A percentile compares a stretch with the other conserved stretches of the same genome.
Evolutionary conservation across 306 rosid species (phyloP).

Genomic region (Hippophae gyantsensis): DNA sequence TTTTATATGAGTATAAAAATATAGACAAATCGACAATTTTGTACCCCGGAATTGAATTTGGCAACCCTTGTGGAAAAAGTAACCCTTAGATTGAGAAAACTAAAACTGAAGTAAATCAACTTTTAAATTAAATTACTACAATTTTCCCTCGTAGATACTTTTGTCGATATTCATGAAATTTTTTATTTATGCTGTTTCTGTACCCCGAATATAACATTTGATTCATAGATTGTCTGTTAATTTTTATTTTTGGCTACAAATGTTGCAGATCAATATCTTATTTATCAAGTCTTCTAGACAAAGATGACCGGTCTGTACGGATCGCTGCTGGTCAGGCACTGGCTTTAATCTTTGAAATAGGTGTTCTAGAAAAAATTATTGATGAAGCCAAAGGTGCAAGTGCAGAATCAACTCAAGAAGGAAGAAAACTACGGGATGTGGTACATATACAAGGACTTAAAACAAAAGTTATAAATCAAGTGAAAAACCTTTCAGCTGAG

Average conservation of each 20-base stretch:
- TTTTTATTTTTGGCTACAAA: constrained; percentile 6
- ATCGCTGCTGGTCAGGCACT: constrained; percentile 95
- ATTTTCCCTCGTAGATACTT: too few relatives aligned
- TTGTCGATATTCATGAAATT: too few relatives aligned
- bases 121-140: too few relatives aligned
- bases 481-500: constrained; percentile 63
- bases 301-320: constrained; percentile 82
- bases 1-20: too few relatives aligned
- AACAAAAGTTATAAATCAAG: constrained; percentile 70
- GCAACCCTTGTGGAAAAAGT: too few relatives aligned
- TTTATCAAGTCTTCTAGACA: constrained; percentile 76
- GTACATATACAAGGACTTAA: constrained; percentile 63
- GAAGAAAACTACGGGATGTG: constrained; percentile 44
- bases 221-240: neutral
- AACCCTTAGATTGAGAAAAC: too few relatives aligned
- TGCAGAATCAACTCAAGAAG: constrained; percentile 37
- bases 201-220: neutral
- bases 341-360: constrained; percentile 77
- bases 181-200: too few relatives aligned
- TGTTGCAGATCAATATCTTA: constrained; percentile 59
- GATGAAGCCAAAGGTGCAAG: constrained; percentile 30
- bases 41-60: too few relatives aligned
- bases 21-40: too few relatives aligned
- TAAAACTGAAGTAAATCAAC: too few relatives aligned
- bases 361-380: constrained; percentile 50